Conservation (phyloP, 805 yeast genomes). For the Candida tammaniensis region DNA sequence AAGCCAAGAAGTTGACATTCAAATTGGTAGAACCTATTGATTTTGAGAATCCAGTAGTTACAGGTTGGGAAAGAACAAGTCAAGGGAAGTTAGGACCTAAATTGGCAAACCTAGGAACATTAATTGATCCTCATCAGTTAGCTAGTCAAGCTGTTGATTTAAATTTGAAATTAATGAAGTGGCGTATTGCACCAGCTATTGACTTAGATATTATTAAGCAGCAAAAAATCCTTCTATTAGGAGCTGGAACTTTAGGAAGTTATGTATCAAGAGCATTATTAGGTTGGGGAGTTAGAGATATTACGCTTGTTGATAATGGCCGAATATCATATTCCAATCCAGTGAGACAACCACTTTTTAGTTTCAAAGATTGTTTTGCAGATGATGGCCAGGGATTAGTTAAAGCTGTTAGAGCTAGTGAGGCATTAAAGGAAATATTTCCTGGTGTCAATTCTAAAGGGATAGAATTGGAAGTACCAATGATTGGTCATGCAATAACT, state of each 20-base stretch:
- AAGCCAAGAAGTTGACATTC: constrained; percentile 18
- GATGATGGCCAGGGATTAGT: constrained; percentile 65
- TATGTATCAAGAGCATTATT: constrained; percentile 81
- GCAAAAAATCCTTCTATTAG: constrained; percentile 73
- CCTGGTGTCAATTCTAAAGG: constrained; percentile 76
- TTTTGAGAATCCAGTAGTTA: constrained; percentile 33
- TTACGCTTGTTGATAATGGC: constrained; percentile 90
- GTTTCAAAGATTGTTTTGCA: constrained; percentile 73
- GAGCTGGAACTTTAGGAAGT: constrained; percentile 95
- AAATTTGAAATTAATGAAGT: constrained; percentile 89
- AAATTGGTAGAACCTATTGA: constrained; percentile 10
- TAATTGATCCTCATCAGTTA: constrained; percentile 76
- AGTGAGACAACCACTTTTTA: constrained; percentile 86
- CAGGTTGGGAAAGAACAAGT: constrained; percentile 90
- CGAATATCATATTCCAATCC: constrained; percentile 90
- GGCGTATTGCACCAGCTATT: constrained; percentile 88
- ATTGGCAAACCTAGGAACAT: constrained; percentile 73
- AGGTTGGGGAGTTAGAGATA: constrained; percentile 91
- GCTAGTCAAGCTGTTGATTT: constrained; percentile 92
- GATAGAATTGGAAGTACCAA: constrained; percentile 72
- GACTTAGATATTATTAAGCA: constrained; percentile 62
- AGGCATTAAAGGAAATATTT: constrained; percentile 64
- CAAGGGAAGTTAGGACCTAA: constrained; percentile 78
- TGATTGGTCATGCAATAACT: constrained; percentile 89
- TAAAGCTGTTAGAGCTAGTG: constrained; percentile 82